Conservation (phyloP, 495 filamentous ascomycete genomes). For the Sphaerosporella brunnea region DNA sequence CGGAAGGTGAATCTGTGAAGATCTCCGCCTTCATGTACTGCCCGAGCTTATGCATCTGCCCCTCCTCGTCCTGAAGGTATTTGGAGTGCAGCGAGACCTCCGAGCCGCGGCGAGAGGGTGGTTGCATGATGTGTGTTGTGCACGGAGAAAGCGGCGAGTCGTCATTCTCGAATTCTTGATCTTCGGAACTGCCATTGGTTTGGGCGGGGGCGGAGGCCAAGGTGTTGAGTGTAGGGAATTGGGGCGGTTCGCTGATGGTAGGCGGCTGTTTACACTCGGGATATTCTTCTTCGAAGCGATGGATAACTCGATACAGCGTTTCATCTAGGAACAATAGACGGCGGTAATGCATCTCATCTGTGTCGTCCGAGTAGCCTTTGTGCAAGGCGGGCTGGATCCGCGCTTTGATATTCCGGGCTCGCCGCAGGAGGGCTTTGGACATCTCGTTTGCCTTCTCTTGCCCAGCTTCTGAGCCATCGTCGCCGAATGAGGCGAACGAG, state of each 20-base stretch:
- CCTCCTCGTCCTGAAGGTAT: slow-evolving; percentile 74
- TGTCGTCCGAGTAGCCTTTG: slow-evolving; percentile 45
- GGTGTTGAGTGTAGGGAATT: too few relatives aligned
- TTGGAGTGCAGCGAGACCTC: slow-evolving; percentile 64
- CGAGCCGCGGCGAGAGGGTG: slow-evolving; percentile 42
- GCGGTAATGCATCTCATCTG: slow-evolving; percentile 58
- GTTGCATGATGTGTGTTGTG: slow-evolving; percentile 27
- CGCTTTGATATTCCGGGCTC: slow-evolving; percentile 70
- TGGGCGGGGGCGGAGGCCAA: too few relatives aligned
- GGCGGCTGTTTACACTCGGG: slow-evolving; percentile 46
- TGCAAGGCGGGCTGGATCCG: slow-evolving; percentile 70
- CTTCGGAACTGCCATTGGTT: too few relatives aligned
- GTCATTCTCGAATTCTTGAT: background rate
- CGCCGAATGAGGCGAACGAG: background rate
- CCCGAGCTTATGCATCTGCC: slow-evolving; percentile 32
- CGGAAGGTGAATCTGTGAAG: slow-evolving; percentile 11
- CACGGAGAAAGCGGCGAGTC: slow-evolving; percentile 28
- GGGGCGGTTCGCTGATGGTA: slow-evolving; percentile 11
- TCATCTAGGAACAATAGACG: slow-evolving; percentile 69
- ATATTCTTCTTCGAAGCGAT: slow-evolving; percentile 88
- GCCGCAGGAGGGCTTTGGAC: slow-evolving; percentile 69
- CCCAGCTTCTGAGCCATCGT: slow-evolving; percentile 5
- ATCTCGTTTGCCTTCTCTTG: slow-evolving; percentile 62
- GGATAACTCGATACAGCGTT: slow-evolving; percentile 77
- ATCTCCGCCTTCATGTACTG: slow-evolving; percentile 19